phyloP scores from a whole-genome alignment of 331 rosid species.

The Quercus lobata region DNA sequence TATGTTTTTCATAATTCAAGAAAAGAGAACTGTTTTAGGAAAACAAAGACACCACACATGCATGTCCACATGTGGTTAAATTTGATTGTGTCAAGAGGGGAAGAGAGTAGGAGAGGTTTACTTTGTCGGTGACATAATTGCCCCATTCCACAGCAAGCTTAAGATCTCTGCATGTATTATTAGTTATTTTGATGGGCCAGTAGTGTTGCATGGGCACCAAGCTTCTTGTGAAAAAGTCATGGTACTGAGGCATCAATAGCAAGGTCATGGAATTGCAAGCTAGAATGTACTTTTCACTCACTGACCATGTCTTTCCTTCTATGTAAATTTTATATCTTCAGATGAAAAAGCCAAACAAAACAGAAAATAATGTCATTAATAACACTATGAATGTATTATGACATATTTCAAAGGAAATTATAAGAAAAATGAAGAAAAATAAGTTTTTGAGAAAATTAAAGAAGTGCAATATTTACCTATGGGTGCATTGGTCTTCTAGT shows the following conservation, averaged over 20 bases:
- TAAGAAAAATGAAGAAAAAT: not conserved
- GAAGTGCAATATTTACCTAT: conserved; percentile 34
- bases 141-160: conserved; percentile 87
- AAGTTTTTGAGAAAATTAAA: not conserved
- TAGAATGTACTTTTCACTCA: conserved; percentile 76
- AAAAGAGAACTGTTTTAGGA: too few species aligned
- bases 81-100: not conserved
- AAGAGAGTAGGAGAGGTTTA: not conserved
- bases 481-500: conserved; percentile 67
- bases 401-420: too few species aligned
- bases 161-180: conserved; percentile 52
- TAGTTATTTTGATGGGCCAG: conserved; percentile 60
- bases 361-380: not conserved
- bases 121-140: conserved; percentile 47
- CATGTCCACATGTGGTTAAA: too few species aligned
- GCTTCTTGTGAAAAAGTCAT: too few species aligned
- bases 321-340: conserved; percentile 66
- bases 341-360: not conserved
- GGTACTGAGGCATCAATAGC: conserved; percentile 45
- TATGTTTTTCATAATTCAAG: too few species aligned
- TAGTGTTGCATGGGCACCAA: conserved; percentile 6
- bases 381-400: not conserved
- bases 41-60: too few species aligned
- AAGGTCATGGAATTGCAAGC: conserved; percentile 81
- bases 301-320: conserved; percentile 85